These are phyloP conservation scores for Monilinia fructigena DNA, from an alignment of 2,329 filamentous ascomycete genomes.

Conservation along the genomic window DNA sequence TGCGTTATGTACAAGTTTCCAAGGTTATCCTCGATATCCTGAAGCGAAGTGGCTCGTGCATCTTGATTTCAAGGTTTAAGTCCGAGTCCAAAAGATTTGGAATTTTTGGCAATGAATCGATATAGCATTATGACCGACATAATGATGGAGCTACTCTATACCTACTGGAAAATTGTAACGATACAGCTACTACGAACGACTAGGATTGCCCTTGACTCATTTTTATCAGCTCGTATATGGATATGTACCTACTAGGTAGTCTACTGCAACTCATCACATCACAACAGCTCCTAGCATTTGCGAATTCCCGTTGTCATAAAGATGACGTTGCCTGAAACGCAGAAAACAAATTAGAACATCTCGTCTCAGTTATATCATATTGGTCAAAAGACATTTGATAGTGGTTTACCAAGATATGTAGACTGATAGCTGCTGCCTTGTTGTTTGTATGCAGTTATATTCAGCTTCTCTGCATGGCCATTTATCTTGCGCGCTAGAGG, in stretches of 20 bases:
- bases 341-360: background rate
- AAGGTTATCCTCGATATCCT: slow-evolving; percentile 1
- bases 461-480: slow-evolving; percentile 15
- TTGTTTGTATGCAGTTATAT: slow-evolving; percentile 10
- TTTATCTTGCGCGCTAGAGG: slow-evolving; percentile 16
- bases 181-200: background rate
- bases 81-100: too few relatives aligned
- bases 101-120: too few relatives aligned
- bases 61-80: too few relatives aligned
- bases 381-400: background rate
- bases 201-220: background rate
- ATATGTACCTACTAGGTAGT: background rate
- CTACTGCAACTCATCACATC: background rate
- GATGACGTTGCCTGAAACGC: slow-evolving; percentile 11
- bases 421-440: slow-evolving; percentile 2
- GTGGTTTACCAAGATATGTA: background rate
- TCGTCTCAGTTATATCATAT: background rate
- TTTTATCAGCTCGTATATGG: too few relatives aligned
- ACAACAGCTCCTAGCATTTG: slow-evolving; percentile 8
- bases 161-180: too few relatives aligned
- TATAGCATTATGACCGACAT: background rate
- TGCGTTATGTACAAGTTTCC: background rate
- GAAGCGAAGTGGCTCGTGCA: too few relatives aligned
- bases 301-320: background rate
- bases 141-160: too few relatives aligned